Percentiles rank a stretch among this genome's conserved stretches.
These are phyloP conservation scores for Entomortierella parvispora DNA, from an alignment of 192 early-diverging fungal species.

Conservation along the genomic window DNA sequence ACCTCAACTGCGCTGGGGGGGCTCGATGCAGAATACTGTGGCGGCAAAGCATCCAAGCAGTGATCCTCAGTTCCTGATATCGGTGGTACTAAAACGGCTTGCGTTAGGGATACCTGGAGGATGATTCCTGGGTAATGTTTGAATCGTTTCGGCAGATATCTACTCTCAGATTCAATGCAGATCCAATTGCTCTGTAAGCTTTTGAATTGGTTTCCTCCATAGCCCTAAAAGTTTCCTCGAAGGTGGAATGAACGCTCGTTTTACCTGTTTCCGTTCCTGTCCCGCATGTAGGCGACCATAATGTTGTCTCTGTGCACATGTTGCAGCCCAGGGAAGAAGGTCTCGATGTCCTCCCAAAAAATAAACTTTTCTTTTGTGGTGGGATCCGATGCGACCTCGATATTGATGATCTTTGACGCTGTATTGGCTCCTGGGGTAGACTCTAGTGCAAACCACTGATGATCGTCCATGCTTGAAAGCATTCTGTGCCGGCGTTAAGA, in stretches of 20 bases:
- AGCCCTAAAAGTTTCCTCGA: too few species aligned
- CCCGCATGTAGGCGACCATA: conserved; percentile 14
- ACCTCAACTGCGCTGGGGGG: too few species aligned
- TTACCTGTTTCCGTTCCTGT: conserved; percentile 15
- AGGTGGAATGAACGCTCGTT: too few species aligned
- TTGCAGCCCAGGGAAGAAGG: conserved; percentile 6
- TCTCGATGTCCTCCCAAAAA: conserved; percentile 28
- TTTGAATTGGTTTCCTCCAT: too few species aligned
- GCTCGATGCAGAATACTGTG: background rate
- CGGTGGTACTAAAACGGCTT: background rate
- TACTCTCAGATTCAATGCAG: background rate
- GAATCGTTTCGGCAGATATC: conserved; percentile 9
- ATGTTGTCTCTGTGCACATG: conserved; percentile 3
- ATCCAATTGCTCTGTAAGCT: too few species aligned
- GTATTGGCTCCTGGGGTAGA: too few species aligned
- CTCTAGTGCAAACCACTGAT: too few species aligned
- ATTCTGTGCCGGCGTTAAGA: too few species aligned
- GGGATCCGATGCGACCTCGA: background rate
- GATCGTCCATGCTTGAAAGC: too few species aligned
- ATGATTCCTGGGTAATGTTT: conserved; percentile 13
- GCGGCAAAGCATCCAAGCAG: background rate
- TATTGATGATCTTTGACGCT: conserved; percentile 1
- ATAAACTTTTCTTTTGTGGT: conserved; percentile 7
- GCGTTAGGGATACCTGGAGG: background rate
- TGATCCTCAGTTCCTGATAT: too few species aligned